A percentile compares a stretch with the other conserved stretches of the same genome.
Conservation (phyloP, 1,284 basidiomycete genomes). For the Kalmanozyma brasiliensis region DNA sequence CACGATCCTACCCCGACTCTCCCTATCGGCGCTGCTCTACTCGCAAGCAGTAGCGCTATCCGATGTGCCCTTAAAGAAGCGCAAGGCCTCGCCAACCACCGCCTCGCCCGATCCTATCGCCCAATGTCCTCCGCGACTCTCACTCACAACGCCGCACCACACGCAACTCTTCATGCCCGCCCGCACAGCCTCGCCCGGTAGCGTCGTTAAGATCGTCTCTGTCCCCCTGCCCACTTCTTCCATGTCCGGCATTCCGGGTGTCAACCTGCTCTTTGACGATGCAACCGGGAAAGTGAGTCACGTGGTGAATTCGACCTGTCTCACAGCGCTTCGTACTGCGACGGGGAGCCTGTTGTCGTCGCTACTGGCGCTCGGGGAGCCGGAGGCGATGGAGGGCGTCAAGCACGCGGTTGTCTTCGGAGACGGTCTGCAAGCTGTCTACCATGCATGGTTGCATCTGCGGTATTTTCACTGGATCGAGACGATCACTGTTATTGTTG, state of each 20-base stretch:
- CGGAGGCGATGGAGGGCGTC: not conserved
- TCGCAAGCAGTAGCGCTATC: slow-evolving; percentile 20
- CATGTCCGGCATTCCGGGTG: slow-evolving; percentile 8
- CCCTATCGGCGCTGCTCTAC: not conserved
- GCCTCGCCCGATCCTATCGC: not conserved
- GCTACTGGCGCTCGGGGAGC: slow-evolving; percentile 2
- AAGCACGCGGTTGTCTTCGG: slow-evolving; percentile 20
- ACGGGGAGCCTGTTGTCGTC: slow-evolving; percentile 20
- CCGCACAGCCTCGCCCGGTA: not conserved
- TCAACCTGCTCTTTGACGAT: slow-evolving; percentile 21
- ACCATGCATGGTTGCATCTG: slow-evolving; percentile 23
- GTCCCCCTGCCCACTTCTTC: slow-evolving; percentile 2
- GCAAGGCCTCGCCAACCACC: too few relatives aligned
- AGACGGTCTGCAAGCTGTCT: slow-evolving; percentile 23
- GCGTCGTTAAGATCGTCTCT: slow-evolving; percentile 28
- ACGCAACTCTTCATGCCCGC: slow-evolving; percentile 44
- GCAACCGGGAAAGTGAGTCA: slow-evolving; percentile 4
- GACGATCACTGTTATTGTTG: not conserved
- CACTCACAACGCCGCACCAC: slow-evolving; percentile 2
- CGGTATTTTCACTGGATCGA: slow-evolving; percentile 7
- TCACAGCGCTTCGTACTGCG: slow-evolving; percentile 27
- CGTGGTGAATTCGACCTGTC: slow-evolving; percentile 15
- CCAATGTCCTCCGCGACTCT: slow-evolving; percentile 22
- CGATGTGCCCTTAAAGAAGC: too few relatives aligned
- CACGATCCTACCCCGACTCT: not conserved